A percentile compares a stretch with the other conserved stretches of the same genome.
These are phyloP conservation scores for Guyanaporus albipodus DNA, from an alignment of 768 basidiomycete genomes.

Conservation along the genomic window DNA sequence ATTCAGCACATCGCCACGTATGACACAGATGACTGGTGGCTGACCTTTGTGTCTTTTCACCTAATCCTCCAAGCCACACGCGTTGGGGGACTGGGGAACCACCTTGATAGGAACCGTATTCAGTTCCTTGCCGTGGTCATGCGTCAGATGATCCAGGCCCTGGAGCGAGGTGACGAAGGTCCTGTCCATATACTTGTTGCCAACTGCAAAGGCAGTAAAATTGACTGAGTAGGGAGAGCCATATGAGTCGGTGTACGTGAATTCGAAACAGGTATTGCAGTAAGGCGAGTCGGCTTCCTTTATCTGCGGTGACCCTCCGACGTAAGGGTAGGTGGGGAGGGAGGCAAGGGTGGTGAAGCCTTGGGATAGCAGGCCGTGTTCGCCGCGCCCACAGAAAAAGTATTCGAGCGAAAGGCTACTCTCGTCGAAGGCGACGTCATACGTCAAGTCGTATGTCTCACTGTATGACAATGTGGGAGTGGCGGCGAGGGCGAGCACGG, in stretches of 20 bases:
- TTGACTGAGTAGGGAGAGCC: conserved; percentile 39
- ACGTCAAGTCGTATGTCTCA: conserved; percentile 30
- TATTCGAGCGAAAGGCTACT: conserved; percentile 34
- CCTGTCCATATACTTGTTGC: conserved; percentile 20
- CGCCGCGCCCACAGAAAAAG: conserved; percentile 51
- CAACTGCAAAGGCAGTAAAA: conserved; percentile 51
- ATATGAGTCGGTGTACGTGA: conserved; percentile 40
- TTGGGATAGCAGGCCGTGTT: conserved; percentile 28
- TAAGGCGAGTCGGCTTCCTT: conserved; percentile 45
- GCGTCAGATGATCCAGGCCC: conserved; percentile 37
- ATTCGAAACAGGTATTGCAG: conserved; percentile 59
- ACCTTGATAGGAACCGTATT: conserved; percentile 26
- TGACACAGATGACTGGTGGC: no score
- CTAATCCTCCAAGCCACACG: conserved; percentile 3
- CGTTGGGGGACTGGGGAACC: background rate
- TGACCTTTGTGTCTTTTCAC: no score
- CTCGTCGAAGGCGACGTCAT: conserved; percentile 50
- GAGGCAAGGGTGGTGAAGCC: background rate
- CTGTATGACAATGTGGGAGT: conserved; percentile 4
- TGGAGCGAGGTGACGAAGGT: conserved; percentile 37
- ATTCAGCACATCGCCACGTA: no score
- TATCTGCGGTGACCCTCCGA: conserved; percentile 54
- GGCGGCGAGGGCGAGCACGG: conserved; percentile 10
- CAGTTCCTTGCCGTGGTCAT: conserved; percentile 21
- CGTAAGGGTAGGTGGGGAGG: conserved; percentile 30